Evolutionary conservation across 805 yeast genomes (phyloP).

Genomic region (Kockiozyma suomiensis): DNA sequence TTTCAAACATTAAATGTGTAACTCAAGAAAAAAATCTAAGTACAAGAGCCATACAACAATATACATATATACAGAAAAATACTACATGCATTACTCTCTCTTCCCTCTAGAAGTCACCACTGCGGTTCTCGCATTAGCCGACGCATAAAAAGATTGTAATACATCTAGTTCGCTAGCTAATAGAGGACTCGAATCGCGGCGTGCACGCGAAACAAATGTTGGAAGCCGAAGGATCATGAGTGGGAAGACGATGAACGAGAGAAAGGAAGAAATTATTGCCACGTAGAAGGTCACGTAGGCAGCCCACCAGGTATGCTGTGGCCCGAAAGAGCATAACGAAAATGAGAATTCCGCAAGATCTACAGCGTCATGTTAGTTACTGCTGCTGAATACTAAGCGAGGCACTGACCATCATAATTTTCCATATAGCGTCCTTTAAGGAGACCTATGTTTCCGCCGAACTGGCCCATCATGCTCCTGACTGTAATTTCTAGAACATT

Average conservation of each 20-base stretch:
- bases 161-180: not conserved
- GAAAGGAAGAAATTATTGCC: not conserved
- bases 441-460: slow-evolving; percentile 83
- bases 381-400: too few species aligned
- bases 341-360: slow-evolving; percentile 53
- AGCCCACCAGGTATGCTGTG: slow-evolving; percentile 96
- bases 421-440: slow-evolving; percentile 69
- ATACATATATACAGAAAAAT: not conserved
- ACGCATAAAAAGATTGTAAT: not conserved
- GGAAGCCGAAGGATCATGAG: not conserved
- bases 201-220: not conserved
- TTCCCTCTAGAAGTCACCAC: not conserved
- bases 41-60: not conserved
- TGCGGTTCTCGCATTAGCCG: not conserved
- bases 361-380: too few species aligned
- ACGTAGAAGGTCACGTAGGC: slow-evolving; percentile 14
- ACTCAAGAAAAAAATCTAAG: not conserved
- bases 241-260: slow-evolving; percentile 9
- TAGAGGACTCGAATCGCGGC: slow-evolving; percentile 7
- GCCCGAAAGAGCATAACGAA: slow-evolving; percentile 74
- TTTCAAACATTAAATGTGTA: not conserved
- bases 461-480: slow-evolving; percentile 95
- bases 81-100: not conserved
- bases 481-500: slow-evolving; percentile 58
- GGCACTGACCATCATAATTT: slow-evolving; percentile 34